Evolutionary conservation across 2,329 filamentous ascomycete genomes (phyloP), one percentile per base, ranked within the genome.

Genomic region (Diaporthe vexans): DNA sequence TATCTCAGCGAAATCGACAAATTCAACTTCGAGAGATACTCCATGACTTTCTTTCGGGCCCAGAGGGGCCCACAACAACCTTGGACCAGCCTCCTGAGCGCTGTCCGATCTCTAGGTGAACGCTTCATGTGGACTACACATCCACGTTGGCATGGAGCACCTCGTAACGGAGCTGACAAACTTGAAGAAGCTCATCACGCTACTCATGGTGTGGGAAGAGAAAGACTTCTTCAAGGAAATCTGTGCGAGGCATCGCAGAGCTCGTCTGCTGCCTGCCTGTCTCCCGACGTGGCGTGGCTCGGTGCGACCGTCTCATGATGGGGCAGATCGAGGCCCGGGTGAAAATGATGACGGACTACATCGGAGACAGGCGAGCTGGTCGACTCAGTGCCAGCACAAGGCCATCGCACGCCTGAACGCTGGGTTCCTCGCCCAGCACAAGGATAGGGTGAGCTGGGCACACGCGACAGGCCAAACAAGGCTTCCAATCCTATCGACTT

Each of bases 271-370:
- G 10, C 10, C 35, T 37, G 9, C 15, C 40, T 3, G 15, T 17
- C 40, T 11, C 13, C 40, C 17, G 19, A 7, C 17, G 21, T 17
- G 3, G 1, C 19, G 46, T 21, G 6, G 46, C 19, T 19, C 8
- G 8, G 17, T 48, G 46, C 46, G 72, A 75, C 68, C 72, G 72
- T 2, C 72, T 75, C 29, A 11, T 26, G 3, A 75, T 75, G 74
- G 4, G 7, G 40, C 17, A 46, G n/a, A 37, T 65, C 46, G 26
- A 51, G 52, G 21, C 24, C 24, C 69, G 58, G 72, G 17, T 74
- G n/a, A 26, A 11, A 1, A 43, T 61, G 5, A 61, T 74, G 33
- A 11, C 13, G 10, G 56, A 72, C 35, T 46, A 68, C 68, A 26
- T 75, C 40, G 13, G 15, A 0, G n/a, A 37, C 2, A 33, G 35